Evolutionary conservation across 2,329 filamentous ascomycete genomes (phyloP).

Genomic region (Volutella citrinella): DNA sequence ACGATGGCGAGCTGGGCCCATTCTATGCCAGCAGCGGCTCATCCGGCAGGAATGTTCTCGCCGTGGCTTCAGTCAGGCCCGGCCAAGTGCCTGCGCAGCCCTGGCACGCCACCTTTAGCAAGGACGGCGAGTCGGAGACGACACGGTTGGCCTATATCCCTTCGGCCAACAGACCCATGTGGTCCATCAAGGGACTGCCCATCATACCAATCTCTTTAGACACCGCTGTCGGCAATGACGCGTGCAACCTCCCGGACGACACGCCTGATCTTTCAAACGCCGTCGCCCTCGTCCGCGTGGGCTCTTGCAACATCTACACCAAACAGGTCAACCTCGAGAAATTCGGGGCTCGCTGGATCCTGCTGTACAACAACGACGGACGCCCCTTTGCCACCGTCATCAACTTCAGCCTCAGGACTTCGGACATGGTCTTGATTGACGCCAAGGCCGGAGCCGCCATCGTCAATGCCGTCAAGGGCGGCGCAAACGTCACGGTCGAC

Average conservation of each 20-base stretch:
- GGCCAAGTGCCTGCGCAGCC: slow-evolving; percentile 41
- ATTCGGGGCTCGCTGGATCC: slow-evolving; percentile 25
- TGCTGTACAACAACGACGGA: slow-evolving; percentile 29
- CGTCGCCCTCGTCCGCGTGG: slow-evolving; percentile 59
- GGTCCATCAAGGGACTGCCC: slow-evolving; percentile 25
- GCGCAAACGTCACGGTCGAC: slow-evolving; percentile 26
- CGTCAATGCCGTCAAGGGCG: slow-evolving; percentile 22
- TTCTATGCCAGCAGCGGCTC: slow-evolving; percentile 33
- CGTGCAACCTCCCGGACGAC: slow-evolving; percentile 48
- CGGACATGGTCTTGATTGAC: slow-evolving; percentile 12
- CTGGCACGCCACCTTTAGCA: slow-evolving; percentile 28
- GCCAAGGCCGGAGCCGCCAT: slow-evolving; percentile 21
- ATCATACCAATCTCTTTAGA: slow-evolving; percentile 30
- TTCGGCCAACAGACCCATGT: slow-evolving; percentile 24
- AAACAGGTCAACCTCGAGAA: slow-evolving; percentile 27
- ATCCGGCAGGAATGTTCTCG: not conserved
- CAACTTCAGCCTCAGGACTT: too few relatives aligned
- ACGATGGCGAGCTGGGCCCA: slow-evolving; percentile 30
- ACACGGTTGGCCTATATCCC: slow-evolving; percentile 30
- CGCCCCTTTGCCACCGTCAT: slow-evolving; percentile 10
- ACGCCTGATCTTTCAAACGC: slow-evolving; percentile 56
- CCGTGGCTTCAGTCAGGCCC: slow-evolving; percentile 31
- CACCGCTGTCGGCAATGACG: slow-evolving; percentile 45
- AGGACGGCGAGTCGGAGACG: slow-evolving; percentile 20
- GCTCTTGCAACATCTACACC: slow-evolving; percentile 51